These are phyloP conservation scores for Aspergillus proliferans DNA, from an alignment of 2,329 filamentous ascomycete genomes.

Conservation along the genomic window DNA sequence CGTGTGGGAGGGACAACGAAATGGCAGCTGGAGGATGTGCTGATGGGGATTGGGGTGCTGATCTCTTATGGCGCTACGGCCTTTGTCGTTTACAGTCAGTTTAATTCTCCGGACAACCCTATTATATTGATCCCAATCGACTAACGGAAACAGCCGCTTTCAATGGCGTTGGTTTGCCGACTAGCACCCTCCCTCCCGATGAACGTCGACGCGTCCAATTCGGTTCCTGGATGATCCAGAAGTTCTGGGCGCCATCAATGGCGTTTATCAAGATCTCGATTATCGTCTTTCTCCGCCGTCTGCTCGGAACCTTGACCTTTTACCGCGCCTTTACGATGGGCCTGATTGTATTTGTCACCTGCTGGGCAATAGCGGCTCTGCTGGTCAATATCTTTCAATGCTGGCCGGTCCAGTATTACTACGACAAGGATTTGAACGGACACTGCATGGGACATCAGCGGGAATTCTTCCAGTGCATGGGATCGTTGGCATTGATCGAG, in stretches of 20 bases:
- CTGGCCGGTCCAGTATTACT: constrained; percentile 8
- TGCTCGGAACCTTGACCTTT: constrained; percentile 4
- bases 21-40: constrained; percentile 5
- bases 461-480: constrained; percentile 9
- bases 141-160: constrained; percentile 5
- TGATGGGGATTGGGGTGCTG: constrained; percentile 9
- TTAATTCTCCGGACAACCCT: neutral
- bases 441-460: constrained; percentile 7
- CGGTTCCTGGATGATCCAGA: constrained; percentile 10
- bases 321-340: constrained; percentile 3
- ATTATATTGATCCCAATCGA: neutral
- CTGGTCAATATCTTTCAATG: constrained; percentile 11
- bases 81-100: constrained; percentile 8
- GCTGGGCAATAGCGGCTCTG: constrained; percentile 6
- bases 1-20: constrained; percentile 1
- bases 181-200: constrained; percentile 1
- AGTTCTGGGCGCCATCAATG: constrained; percentile 9
- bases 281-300: constrained; percentile 6
- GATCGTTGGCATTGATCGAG: constrained; percentile 7
- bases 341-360: constrained; percentile 7
- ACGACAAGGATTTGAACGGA: constrained; percentile 5
- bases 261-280: constrained; percentile 11
- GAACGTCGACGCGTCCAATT: constrained; percentile 7
- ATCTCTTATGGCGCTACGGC: constrained; percentile 7
- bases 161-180: constrained; percentile 7